Base-by-base conservation (phyloP, 2,329 filamentous ascomycete species). In the Fusarium scirpi region DNA sequence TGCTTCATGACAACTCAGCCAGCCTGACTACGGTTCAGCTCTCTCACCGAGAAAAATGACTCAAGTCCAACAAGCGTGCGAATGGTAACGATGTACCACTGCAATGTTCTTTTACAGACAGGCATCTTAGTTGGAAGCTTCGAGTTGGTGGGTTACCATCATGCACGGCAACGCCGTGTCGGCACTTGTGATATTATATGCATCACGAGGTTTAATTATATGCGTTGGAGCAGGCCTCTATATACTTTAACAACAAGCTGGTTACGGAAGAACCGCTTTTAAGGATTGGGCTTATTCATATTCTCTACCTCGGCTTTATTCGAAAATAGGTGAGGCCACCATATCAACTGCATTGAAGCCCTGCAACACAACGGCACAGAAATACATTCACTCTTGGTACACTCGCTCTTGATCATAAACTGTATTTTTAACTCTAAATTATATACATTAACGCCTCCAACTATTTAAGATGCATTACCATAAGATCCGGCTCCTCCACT, bases 401-500 rank as follows among this genome's bases (percentile, higher is more conserved):
- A 62, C 40, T 41, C 20, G 43, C 24, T 62, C 40, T 45, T 27
- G 13, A 38, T 45, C 27, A 27, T 60, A 41, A 41, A 29, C 38
- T 52, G 22, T 29, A 32, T n/a, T 41, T 40, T 57, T 56, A 20
- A 43, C n/a, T 52, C 65, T 54, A 56, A 48, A 34, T 70, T 71
- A 58, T 30, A 25, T 70, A 57, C 44, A 43, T 44, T 32, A 41
- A 48, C n/a, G 22, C 41, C 22, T 45, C 38, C 40, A 15, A 32
- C 84, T 85, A 97, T 80, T 90, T 86, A 78, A 98, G 81, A 78
- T 92, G 91, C 79, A 97, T 86, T 69, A 98, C 84, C 94, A 98
- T 97, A 60, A 87, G 86, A 78, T 94, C 94, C 7, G 95, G 93
- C 76, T 93, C 89, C 82, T 98, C 94, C 41, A 98, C 87, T 73